Percentiles rank a stretch among this genome's conserved stretches.
Conservation (phyloP, 78 protist genomes). For the Dictyostelium capitatum region DNA sequence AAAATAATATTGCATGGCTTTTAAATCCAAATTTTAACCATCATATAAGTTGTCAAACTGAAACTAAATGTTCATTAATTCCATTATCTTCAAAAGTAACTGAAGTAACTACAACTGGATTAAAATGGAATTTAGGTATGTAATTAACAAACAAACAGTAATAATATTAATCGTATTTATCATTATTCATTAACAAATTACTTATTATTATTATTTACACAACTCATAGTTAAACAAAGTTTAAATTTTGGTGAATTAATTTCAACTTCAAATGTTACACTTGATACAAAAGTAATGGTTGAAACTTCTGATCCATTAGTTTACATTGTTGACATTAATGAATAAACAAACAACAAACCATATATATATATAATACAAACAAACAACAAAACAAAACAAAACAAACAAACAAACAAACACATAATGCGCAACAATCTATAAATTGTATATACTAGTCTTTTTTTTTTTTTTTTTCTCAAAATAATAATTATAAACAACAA, state of each 20-base stretch:
- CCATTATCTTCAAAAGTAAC: slow-evolving; percentile 28
- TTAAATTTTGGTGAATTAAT: slow-evolving; percentile 62
- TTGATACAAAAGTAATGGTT: not conserved
- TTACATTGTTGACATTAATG: slow-evolving; percentile 30
- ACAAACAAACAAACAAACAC: no score
- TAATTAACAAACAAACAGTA: not conserved
- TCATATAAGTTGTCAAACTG: slow-evolving; percentile 7
- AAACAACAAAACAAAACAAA: no score
- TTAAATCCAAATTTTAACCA: not conserved
- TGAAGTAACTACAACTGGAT: slow-evolving; percentile 48
- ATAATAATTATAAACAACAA: no score
- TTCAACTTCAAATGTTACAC: slow-evolving; percentile 38
- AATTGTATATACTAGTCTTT: no score
- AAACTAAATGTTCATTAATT: slow-evolving; percentile 42
- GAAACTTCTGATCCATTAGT: slow-evolving; percentile 8
- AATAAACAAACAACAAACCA: not conserved
- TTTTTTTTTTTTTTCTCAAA: no score
- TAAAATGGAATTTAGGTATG: slow-evolving; percentile 62
- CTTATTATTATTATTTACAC: not conserved
- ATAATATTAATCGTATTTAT: no score
- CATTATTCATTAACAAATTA: not conserved
- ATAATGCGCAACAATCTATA: no score
- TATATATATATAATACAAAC: no score
- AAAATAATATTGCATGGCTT: slow-evolving; percentile 24
- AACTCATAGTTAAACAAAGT: slow-evolving; percentile 2